Evolutionary conservation across 2,329 filamentous ascomycete genomes (phyloP).

Genomic region (Monosporascus sp.): DNA sequence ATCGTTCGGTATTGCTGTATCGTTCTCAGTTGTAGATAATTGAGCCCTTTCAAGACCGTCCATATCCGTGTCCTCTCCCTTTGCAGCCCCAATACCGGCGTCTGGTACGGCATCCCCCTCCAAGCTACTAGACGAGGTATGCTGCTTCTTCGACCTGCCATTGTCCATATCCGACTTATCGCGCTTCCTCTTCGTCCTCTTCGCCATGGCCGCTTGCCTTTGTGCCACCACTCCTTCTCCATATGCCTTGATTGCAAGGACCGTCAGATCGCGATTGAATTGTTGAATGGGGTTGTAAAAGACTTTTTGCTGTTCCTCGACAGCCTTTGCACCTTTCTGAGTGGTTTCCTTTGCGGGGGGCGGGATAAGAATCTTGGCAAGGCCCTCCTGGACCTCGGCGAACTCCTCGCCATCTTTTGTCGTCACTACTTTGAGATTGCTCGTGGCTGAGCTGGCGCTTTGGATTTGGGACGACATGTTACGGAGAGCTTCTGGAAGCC

Average conservation of each 20-base stretch:
- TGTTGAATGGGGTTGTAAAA: conserved; percentile 99
- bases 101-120: conserved; percentile 4
- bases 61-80: conserved; percentile 10
- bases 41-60: conserved; percentile 15
- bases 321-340: conserved; percentile 33
- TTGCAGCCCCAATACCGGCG: background rate
- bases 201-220: conserved; percentile 38
- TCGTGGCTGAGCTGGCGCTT: conserved; percentile 17
- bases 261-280: conserved; percentile 93
- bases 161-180: conserved; percentile 21
- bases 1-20: background rate
- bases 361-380: conserved; percentile 52
- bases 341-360: conserved; percentile 29
- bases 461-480: conserved; percentile 21
- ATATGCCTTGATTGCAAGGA: conserved; percentile 86
- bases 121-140: conserved; percentile 10
- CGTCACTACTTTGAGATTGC: conserved; percentile 29
- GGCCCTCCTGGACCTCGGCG: conserved; percentile 49
- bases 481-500: conserved; percentile 13
- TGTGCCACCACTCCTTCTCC: conserved; percentile 60
- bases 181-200: conserved; percentile 40
- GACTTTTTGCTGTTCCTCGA: conserved; percentile 67
- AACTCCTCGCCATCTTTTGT: conserved; percentile 43
- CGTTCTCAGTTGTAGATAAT: background rate
- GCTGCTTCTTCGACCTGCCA: conserved; percentile 17